A percentile compares a stretch with the other conserved stretches of the same genome.
Conservation (phyloP, 352 stramenopile genomes). For the Pythium sukuiense region DNA sequence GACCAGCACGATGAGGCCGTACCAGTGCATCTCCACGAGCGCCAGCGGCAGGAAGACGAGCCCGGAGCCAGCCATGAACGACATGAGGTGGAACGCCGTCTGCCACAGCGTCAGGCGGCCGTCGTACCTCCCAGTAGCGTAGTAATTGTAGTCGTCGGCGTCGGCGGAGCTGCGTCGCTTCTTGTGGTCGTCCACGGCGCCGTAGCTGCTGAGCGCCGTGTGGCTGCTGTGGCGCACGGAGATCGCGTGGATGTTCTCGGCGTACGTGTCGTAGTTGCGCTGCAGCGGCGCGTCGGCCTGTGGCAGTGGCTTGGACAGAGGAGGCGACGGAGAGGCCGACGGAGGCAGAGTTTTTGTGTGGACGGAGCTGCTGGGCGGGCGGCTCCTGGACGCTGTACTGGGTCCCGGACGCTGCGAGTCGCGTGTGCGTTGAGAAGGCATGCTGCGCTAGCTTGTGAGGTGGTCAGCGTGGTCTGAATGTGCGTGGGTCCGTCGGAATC, state of each 20-base stretch:
- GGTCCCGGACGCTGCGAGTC: slow-evolving; percentile 15
- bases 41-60: slow-evolving; percentile 73
- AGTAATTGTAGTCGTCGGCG: not conserved
- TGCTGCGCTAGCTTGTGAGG: not conserved
- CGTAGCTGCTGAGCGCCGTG: slow-evolving; percentile 36
- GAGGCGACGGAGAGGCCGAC: not conserved
- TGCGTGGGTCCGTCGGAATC: not conserved
- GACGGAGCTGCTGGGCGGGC: slow-evolving; percentile 3
- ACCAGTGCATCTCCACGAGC: slow-evolving; percentile 81
- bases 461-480: not conserved
- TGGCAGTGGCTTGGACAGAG: not conserved
- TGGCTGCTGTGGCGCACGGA: slow-evolving; percentile 33
- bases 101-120: slow-evolving; percentile 55
- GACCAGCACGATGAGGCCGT: slow-evolving; percentile 59
- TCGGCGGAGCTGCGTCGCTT: not conserved
- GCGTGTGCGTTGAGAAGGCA: slow-evolving; percentile 4
- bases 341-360: not conserved
- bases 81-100: slow-evolving; percentile 68
- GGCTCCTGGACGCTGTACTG: slow-evolving; percentile 1
- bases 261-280: slow-evolving; percentile 30
- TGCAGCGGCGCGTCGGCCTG: slow-evolving; percentile 14
- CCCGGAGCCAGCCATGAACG: slow-evolving; percentile 72
- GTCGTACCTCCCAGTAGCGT: slow-evolving; percentile 7
- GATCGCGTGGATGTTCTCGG: slow-evolving; percentile 32
- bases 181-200: slow-evolving; percentile 15